phyloP scores from a whole-genome alignment of 225 moss, liverwort and hornwort genomes.

The Antitrichia curtipendula region DNA sequence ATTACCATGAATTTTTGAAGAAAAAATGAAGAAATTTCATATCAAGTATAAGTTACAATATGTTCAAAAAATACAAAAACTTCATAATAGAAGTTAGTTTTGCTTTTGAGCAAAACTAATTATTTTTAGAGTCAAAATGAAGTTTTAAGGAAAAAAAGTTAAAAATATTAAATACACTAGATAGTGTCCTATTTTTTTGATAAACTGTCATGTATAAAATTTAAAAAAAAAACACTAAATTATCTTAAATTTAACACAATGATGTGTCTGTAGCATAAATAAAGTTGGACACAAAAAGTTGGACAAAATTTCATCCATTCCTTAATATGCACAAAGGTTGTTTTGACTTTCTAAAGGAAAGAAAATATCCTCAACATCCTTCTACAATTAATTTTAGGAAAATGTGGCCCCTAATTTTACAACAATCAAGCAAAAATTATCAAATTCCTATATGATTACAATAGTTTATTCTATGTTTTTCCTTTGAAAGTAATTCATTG shows the following conservation, averaged over 20 bases:
- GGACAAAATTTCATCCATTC: background rate
- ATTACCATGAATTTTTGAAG: background rate
- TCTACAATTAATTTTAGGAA: fast-evolving
- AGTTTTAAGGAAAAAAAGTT: fast-evolving
- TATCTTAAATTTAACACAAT: background rate
- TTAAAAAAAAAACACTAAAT: too few species aligned
- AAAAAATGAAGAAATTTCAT: background rate
- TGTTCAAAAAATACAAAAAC: too few species aligned
- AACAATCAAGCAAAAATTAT: background rate
- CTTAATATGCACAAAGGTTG: background rate
- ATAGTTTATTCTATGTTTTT: fast-evolving
- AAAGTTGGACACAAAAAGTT: background rate
- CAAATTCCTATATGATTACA: background rate
- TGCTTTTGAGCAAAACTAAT: too few species aligned
- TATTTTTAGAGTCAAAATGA: background rate
- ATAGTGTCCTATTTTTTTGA: background rate
- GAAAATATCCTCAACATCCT: background rate
- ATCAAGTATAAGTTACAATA: too few species aligned
- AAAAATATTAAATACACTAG: background rate
- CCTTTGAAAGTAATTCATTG: background rate
- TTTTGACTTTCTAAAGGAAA: background rate
- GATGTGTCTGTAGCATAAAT: background rate
- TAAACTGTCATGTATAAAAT: too few species aligned
- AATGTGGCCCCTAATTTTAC: background rate
- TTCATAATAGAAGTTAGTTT: background rate